Conservation (phyloP, 495 filamentous ascomycete species). For the Rostrohypoxylon terebratum region DNA sequence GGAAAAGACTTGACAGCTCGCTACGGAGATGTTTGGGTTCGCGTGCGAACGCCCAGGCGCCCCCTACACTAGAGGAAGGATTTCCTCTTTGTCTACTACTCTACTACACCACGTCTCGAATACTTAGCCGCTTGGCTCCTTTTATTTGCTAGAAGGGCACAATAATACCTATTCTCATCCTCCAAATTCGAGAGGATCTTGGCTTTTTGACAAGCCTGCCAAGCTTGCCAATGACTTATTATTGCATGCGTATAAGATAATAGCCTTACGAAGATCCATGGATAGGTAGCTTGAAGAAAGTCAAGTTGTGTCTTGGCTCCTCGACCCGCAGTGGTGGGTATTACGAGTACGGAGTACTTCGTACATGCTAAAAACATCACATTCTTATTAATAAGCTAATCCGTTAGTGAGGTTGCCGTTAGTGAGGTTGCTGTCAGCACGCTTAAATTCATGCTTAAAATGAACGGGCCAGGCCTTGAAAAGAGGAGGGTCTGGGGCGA, state of each 20-base stretch:
- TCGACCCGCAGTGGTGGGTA: slow-evolving; percentile 32
- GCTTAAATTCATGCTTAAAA: slow-evolving; percentile 66
- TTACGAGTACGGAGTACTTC: slow-evolving; percentile 11
- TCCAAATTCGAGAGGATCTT: neutral
- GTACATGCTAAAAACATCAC: slow-evolving; percentile 22
- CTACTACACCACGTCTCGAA: slow-evolving; percentile 1
- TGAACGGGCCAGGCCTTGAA: slow-evolving; percentile 42
- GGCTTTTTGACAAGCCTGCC: slow-evolving; percentile 19
- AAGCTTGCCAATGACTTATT: slow-evolving; percentile 22
- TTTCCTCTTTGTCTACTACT: slow-evolving; percentile 18
- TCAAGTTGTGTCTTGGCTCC: slow-evolving; percentile 26
- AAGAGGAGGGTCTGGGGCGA: slow-evolving; percentile 43
- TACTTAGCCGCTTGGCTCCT: slow-evolving; percentile 2
- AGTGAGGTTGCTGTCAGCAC: slow-evolving; percentile 26
- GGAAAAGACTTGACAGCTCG: slow-evolving; percentile 15
- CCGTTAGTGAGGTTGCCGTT: slow-evolving; percentile 7
- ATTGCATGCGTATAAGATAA: slow-evolving; percentile 17
- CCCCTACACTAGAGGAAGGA: slow-evolving; percentile 16
- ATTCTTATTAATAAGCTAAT: slow-evolving; percentile 22
- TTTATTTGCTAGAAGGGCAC: neutral
- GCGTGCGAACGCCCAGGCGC: slow-evolving; percentile 15
- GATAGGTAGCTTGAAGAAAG: slow-evolving; percentile 10
- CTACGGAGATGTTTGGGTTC: slow-evolving; percentile 17
- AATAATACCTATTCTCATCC: neutral
- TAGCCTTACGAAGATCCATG: slow-evolving; percentile 6